Conservation (phyloP, 2,329 filamentous ascomycete genomes). For the Pezizomycotina sp. region DNA sequence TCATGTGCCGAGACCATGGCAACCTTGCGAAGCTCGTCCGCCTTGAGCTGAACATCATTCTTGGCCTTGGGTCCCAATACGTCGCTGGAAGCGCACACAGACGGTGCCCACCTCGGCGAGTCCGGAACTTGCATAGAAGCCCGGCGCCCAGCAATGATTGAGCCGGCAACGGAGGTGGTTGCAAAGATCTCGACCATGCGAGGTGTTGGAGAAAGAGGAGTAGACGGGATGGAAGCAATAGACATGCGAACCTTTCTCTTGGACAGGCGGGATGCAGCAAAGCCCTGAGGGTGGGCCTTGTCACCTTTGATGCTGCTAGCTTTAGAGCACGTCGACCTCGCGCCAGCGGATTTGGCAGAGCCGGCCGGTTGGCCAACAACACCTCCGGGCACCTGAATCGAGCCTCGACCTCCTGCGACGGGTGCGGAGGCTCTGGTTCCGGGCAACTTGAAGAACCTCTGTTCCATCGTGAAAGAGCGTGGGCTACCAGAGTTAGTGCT, state of each 20-base stretch:
- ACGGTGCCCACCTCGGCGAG: constrained; percentile 39
- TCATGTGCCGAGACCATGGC: constrained; percentile 69
- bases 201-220: constrained; percentile 15
- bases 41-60: constrained; percentile 41
- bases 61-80: constrained; percentile 55
- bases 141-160: constrained; percentile 10
- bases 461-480: too few species aligned
- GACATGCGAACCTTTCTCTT: constrained; percentile 15
- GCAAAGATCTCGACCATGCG: constrained; percentile 17
- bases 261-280: constrained; percentile 12
- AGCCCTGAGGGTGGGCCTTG: constrained; percentile 9
- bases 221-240: too few species aligned
- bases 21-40: constrained; percentile 53
- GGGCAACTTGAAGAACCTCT: too few species aligned
- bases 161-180: constrained; percentile 13
- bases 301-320: too few species aligned
- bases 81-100: constrained; percentile 80
- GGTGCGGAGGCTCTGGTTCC: too few species aligned
- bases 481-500: too few species aligned
- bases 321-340: too few species aligned
- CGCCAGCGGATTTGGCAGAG: too few species aligned
- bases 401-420: too few species aligned
- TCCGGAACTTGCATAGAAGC: constrained; percentile 12
- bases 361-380: too few species aligned
- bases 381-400: too few species aligned